These are phyloP conservation scores for Rhizopus delemar DNA, from an alignment of 371 early-diverging fungal genomes.

Conservation along the genomic window DNA sequence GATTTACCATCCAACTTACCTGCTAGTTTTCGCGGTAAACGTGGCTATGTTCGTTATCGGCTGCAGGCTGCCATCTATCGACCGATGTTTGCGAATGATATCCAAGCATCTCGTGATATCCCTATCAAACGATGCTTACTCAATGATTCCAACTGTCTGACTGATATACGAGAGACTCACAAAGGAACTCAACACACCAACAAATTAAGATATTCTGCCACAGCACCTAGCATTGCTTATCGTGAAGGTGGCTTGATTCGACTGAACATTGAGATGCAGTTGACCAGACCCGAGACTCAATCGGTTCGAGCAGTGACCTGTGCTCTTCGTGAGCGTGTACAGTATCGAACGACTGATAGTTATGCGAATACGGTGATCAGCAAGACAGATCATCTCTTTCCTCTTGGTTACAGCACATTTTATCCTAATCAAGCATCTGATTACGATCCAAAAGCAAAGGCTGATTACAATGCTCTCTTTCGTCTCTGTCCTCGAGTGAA, in stretches of 20 bases:
- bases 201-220: slow-evolving; percentile 38
- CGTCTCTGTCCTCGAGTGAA: slow-evolving; percentile 38
- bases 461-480: slow-evolving; percentile 33
- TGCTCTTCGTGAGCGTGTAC: slow-evolving; percentile 43
- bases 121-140: slow-evolving; percentile 44
- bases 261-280: slow-evolving; percentile 37
- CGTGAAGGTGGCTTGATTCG: slow-evolving; percentile 53
- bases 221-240: slow-evolving; percentile 44
- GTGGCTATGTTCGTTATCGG: slow-evolving; percentile 46
- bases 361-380: slow-evolving; percentile 22
- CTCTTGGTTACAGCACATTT: slow-evolving; percentile 34
- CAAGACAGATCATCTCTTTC: slow-evolving; percentile 30
- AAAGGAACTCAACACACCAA: slow-evolving; percentile 34
- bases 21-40: slow-evolving; percentile 45
- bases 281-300: slow-evolving; percentile 37
- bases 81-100: slow-evolving; percentile 44
- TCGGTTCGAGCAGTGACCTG: slow-evolving; percentile 42
- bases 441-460: slow-evolving; percentile 29
- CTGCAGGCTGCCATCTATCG: slow-evolving; percentile 40
- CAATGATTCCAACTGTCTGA: slow-evolving; percentile 24
- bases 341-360: slow-evolving; percentile 41
- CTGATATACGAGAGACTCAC: slow-evolving; percentile 29
- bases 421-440: slow-evolving; percentile 29
- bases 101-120: slow-evolving; percentile 36
- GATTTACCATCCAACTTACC: slow-evolving; percentile 47